Evolutionary conservation across 495 filamentous ascomycete genomes (phyloP).

Genomic region (Copromyces sp.): DNA sequence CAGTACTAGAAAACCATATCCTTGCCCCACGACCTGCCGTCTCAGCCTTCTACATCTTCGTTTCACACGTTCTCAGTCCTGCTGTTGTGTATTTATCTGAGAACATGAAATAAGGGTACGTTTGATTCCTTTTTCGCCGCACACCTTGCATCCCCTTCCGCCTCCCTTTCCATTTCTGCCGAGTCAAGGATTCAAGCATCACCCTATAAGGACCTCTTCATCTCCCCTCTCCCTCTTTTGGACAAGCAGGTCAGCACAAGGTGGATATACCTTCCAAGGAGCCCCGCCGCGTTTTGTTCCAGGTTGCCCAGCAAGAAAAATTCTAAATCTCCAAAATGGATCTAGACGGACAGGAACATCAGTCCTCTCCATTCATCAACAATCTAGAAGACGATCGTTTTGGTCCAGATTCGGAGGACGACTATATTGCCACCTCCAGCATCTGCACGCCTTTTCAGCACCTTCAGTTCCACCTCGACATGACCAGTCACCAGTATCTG

Average conservation of each 20-base stretch:
- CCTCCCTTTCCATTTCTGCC: neutral
- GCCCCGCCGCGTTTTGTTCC: neutral
- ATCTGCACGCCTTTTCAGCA: constrained; percentile 6
- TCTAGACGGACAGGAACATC: constrained; percentile 11
- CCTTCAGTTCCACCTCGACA: constrained; percentile 20
- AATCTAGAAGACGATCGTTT: constrained; percentile 10
- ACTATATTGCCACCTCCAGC: constrained; percentile 1
- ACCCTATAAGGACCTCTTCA: neutral
- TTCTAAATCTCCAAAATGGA: constrained; percentile 14
- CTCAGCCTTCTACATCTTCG: neutral
- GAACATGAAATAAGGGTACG: neutral
- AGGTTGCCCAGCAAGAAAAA: neutral
- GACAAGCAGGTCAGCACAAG: neutral
- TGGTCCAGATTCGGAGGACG: constrained; percentile 12
- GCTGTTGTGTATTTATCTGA: neutral
- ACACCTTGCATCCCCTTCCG: neutral
- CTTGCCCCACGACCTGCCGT: constrained; percentile 1
- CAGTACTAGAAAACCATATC: constrained; percentile 4
- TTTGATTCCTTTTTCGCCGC: neutral
- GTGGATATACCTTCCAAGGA: neutral
- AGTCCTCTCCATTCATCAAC: neutral
- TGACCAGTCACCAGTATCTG: constrained; percentile 22
- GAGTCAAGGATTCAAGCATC: neutral
- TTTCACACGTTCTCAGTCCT: neutral
- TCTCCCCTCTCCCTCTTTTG: neutral